Conservation (phyloP, 345 rosid genomes). For the Euphorbia tirucalli region DNA sequence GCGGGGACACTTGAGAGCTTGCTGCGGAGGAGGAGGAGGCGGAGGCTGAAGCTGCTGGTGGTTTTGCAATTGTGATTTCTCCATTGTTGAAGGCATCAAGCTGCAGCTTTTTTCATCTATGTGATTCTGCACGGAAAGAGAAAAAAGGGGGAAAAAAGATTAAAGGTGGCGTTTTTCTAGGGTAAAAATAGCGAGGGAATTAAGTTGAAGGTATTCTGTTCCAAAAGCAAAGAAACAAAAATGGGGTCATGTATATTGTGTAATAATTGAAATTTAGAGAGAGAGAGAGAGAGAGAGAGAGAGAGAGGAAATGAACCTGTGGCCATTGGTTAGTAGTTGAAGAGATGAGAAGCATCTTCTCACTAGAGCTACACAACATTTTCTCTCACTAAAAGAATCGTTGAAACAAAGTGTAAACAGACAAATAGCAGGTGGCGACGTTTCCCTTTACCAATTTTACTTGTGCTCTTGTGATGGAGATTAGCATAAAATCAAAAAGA, state of each 20-base stretch:
- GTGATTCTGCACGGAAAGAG: conserved; percentile 39
- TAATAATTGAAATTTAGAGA: conserved; percentile 51
- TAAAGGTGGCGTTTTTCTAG: conserved; percentile 23
- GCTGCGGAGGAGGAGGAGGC: conserved; percentile 30
- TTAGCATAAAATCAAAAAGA: too few species aligned
- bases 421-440: conserved; percentile 71
- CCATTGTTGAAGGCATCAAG: conserved; percentile 43
- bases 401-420: conserved; percentile 63
- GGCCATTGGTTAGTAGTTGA: conserved; percentile 62
- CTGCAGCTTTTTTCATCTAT: conserved; percentile 38
- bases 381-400: conserved; percentile 43
- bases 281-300: conserved; percentile 23
- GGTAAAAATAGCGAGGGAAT: conserved; percentile 29
- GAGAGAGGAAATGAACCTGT: conserved; percentile 46
- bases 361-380: conserved; percentile 52
- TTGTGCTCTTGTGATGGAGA: conserved; percentile 5
- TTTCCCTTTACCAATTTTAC: conserved; percentile 33
- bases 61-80: conserved; percentile 24
- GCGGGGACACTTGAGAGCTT: conserved; percentile 66
- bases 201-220: conserved; percentile 35
- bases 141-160: conserved; percentile 19
- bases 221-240: conserved; percentile 35
- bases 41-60: conserved; percentile 19
- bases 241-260: conserved; percentile 45
- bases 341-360: conserved; percentile 57